Conservation (phyloP, 2,329 filamentous ascomycete genomes). For the Claviceps africana region DNA sequence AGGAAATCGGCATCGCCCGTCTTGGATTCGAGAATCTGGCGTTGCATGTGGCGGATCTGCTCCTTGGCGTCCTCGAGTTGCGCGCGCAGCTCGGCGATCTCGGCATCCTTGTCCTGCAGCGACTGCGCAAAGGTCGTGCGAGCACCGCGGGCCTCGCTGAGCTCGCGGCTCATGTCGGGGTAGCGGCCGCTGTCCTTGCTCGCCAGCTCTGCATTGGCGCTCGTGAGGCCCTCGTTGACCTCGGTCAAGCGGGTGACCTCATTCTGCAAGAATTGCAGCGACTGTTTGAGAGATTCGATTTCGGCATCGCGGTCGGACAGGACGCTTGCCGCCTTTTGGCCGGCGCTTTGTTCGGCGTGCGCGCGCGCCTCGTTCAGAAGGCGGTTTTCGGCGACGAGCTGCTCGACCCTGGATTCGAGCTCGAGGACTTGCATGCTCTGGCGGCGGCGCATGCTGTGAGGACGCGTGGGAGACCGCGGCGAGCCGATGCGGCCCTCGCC, state of each 20-base stretch:
- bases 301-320: constrained; percentile 75
- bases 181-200: constrained; percentile 63
- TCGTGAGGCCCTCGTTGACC: constrained; percentile 65
- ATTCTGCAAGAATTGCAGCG: constrained; percentile 64
- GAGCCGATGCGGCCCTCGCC: constrained; percentile 78
- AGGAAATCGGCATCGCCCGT: constrained; percentile 60
- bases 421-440: constrained; percentile 97
- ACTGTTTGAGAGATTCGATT: constrained; percentile 67
- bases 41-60: constrained; percentile 38
- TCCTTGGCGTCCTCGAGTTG: constrained; percentile 63
- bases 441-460: constrained; percentile 88
- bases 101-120: constrained; percentile 68
- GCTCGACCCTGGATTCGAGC: constrained; percentile 72
- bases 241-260: constrained; percentile 71
- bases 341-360: constrained; percentile 51
- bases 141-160: constrained; percentile 52
- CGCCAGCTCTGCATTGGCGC: constrained; percentile 63
- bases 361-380: constrained; percentile 59
- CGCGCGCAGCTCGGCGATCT: constrained; percentile 63
- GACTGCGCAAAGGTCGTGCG: constrained; percentile 49
- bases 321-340: constrained; percentile 52
- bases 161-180: constrained; percentile 49
- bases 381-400: constrained; percentile 74
- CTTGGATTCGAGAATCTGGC: constrained; percentile 43
- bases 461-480: constrained; percentile 82